Percentiles rank a stretch among this genome's conserved stretches.
Conservation (phyloP, 208 protist species). For the Leishmania braziliensis region DNA sequence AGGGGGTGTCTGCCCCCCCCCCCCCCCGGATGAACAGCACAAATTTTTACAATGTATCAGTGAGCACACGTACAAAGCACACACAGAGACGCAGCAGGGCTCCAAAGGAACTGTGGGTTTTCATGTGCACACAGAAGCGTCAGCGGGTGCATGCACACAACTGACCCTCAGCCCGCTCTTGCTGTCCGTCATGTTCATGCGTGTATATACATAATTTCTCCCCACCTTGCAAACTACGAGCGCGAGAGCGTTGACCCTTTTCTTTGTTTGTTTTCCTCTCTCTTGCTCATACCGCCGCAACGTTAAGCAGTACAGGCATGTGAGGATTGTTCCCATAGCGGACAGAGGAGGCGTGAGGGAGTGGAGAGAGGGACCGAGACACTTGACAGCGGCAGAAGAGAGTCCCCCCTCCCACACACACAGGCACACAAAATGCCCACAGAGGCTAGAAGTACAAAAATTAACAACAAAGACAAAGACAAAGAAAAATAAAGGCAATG, state of each 20-base stretch:
- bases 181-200: too few species aligned
- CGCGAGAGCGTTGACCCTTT: not conserved
- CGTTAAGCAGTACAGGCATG: not conserved
- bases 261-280: too few species aligned
- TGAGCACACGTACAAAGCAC: not conserved
- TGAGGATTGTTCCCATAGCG: not conserved
- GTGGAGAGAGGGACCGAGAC: not conserved
- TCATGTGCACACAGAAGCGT: not conserved
- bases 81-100: not conserved
- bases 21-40: not conserved
- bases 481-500: not conserved
- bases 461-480: not conserved
- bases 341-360: not conserved
- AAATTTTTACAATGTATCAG: not conserved
- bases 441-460: not conserved
- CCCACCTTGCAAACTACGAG: not conserved
- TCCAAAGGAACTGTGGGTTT: not conserved
- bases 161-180: not conserved
- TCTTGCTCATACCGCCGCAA: not conserved
- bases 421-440: not conserved
- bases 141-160: not conserved
- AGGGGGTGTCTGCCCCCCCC: not conserved
- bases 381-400: too few species aligned
- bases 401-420: not conserved
- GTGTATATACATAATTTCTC: not conserved